Evolutionary conservation across 2,329 filamentous ascomycete genomes (phyloP).

Genomic region (Cordyceps tenuipes): DNA sequence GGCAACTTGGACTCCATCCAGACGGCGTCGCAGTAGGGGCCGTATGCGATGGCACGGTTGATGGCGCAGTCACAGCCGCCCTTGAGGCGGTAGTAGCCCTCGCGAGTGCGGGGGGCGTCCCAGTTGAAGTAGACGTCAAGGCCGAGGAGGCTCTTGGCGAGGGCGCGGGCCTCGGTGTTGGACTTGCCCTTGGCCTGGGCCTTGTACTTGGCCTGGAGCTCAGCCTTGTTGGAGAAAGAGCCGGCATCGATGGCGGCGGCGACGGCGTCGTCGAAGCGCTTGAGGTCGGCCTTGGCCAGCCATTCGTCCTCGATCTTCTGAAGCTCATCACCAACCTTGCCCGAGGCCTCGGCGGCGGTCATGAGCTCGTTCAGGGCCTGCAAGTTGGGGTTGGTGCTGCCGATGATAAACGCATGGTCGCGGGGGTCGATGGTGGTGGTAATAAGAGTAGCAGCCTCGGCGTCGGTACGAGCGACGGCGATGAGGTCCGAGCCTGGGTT

Average conservation of each 20-base stretch:
- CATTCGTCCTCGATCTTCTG: slow-evolving; percentile 91
- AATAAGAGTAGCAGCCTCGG: slow-evolving; percentile 94
- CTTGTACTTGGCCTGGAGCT: slow-evolving; percentile 58
- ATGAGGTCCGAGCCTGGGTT: slow-evolving; percentile 67
- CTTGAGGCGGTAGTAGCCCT: slow-evolving; percentile 90
- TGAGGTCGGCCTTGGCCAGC: slow-evolving; percentile 68
- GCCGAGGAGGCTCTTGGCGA: slow-evolving; percentile 70
- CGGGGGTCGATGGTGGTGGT: slow-evolving; percentile 92
- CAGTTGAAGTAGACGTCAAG: slow-evolving; percentile 87
- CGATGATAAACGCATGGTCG: slow-evolving; percentile 90
- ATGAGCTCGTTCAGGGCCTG: slow-evolving; percentile 86
- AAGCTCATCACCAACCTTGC: slow-evolving; percentile 71
- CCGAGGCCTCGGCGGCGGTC: slow-evolving; percentile 71
- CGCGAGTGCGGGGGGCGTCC: slow-evolving; percentile 85
- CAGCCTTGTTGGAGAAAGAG: slow-evolving; percentile 59
- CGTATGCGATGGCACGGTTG: slow-evolving; percentile 85
- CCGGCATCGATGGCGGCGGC: slow-evolving; percentile 68
- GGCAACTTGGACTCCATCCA: slow-evolving; percentile 99
- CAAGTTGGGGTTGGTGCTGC: slow-evolving; percentile 75
- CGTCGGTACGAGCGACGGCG: slow-evolving; percentile 89
- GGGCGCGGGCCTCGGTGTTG: slow-evolving; percentile 70
- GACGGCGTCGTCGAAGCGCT: slow-evolving; percentile 87
- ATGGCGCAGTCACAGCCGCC: slow-evolving; percentile 87
- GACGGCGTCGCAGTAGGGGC: slow-evolving; percentile 88
- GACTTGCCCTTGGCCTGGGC: slow-evolving; percentile 69